phyloP scores from a whole-genome alignment of 2,329 filamentous ascomycete genomes.

The Ceratocystis variospora region DNA sequence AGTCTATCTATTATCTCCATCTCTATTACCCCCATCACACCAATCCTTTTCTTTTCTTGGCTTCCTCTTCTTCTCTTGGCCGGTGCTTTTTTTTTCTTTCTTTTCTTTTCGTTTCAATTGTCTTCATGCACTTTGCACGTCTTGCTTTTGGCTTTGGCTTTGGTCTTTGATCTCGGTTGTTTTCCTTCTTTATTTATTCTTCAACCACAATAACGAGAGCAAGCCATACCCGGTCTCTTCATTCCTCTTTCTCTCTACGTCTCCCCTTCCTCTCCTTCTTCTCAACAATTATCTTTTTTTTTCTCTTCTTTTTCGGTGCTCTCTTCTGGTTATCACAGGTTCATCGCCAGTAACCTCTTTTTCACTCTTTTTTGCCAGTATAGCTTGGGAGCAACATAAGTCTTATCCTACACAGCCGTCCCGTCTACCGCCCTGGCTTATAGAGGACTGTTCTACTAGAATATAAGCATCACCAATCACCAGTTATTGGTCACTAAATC shows the following conservation, averaged over 20 bases:
- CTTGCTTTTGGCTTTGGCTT: background rate
- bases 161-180: slow-evolving; percentile 6
- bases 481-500: too few species aligned
- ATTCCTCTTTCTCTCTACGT: background rate
- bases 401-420: too few species aligned
- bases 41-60: background rate
- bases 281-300: background rate
- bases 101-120: background rate
- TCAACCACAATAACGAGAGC: background rate
- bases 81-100: background rate
- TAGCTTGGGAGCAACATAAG: too few species aligned
- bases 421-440: background rate
- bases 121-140: background rate
- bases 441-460: background rate
- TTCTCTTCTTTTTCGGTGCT: background rate
- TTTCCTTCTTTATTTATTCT: slow-evolving; percentile 5
- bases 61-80: background rate
- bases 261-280: too few species aligned
- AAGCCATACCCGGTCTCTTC: slow-evolving; percentile 1
- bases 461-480: background rate
- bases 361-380: too few species aligned
- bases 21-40: background rate
- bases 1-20: background rate
- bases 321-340: background rate
- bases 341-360: too few species aligned